A percentile compares a stretch with the other conserved stretches of the same genome.
phyloP scores from a whole-genome alignment of 2,329 filamentous ascomycete species.

The Huntiella omanensis region DNA sequence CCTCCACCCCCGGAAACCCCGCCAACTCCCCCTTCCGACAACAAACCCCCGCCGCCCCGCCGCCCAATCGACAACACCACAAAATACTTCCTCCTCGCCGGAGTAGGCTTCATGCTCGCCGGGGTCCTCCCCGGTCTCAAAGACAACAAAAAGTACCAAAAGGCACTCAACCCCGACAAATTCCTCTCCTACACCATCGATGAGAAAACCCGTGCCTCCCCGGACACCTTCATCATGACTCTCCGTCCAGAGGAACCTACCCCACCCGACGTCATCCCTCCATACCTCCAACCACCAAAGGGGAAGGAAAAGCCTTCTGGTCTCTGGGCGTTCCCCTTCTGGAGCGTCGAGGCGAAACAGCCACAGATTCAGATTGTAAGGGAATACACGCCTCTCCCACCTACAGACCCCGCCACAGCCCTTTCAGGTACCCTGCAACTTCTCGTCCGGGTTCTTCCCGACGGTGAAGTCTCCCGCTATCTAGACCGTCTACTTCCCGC shows the following conservation, averaged over 20 bases:
- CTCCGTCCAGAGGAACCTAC: constrained; percentile 25
- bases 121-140: constrained; percentile 8
- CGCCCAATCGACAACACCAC: constrained; percentile 9
- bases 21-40: neutral
- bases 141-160: constrained; percentile 9
- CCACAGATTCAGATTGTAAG: constrained; percentile 82
- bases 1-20: neutral
- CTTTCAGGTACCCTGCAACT: constrained; percentile 40
- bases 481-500: constrained; percentile 46
- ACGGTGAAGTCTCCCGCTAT: constrained; percentile 75
- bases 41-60: neutral
- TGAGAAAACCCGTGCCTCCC: constrained; percentile 41
- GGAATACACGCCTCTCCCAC: constrained; percentile 76
- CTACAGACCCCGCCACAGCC: constrained; percentile 17
- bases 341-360: constrained; percentile 87
- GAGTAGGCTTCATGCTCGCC: constrained; percentile 9
- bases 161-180: constrained; percentile 33
- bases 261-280: constrained; percentile 12
- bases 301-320: constrained; percentile 15
- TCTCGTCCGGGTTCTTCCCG: constrained; percentile 56
- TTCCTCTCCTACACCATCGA: constrained; percentile 51
- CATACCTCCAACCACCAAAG: constrained; percentile 10
- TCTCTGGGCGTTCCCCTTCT: constrained; percentile 38
- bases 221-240: constrained; percentile 50
- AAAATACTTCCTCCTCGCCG: constrained; percentile 9